Evolutionary conservation across 176 grass and related monocot genomes (phyloP).

Genomic region (Paspalum notatum): DNA sequence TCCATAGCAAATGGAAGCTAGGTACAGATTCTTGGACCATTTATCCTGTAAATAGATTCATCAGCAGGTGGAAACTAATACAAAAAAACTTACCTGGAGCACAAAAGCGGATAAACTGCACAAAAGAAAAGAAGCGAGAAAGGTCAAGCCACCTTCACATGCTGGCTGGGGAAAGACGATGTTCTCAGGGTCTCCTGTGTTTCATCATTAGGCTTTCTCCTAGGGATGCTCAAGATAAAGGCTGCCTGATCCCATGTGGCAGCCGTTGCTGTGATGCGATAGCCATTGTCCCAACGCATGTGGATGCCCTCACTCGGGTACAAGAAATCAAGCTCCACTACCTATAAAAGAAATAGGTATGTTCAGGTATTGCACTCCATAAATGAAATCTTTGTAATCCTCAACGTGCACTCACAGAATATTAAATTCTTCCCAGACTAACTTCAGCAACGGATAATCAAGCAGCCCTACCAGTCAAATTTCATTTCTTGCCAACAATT

Average conservation of each 20-base stretch:
- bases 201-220: constrained; percentile 84
- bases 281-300: constrained; percentile 87
- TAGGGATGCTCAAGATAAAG: constrained; percentile 84
- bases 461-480: not conserved
- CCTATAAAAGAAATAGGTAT: constrained; percentile 50
- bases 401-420: not conserved
- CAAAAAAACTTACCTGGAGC: not conserved
- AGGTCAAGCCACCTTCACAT: constrained; percentile 74
- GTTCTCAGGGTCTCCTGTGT: constrained; percentile 95
- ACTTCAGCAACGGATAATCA: not conserved
- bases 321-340: constrained; percentile 97
- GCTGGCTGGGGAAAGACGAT: constrained; percentile 94
- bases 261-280: constrained; percentile 89
- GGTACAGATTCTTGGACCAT: constrained; percentile 90
- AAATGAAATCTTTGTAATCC: constrained; percentile 14
- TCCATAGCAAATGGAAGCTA: constrained; percentile 92
- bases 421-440: not conserved
- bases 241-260: constrained; percentile 90
- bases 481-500: not conserved
- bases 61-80: constrained; percentile 26
- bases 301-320: constrained; percentile 97
- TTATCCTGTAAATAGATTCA: constrained; percentile 79
- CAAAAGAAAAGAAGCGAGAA: not conserved
- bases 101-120: not conserved
- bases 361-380: not conserved